Evolutionary conservation across 306 rosid genomes (phyloP), one percentile per base, ranked within the genome.

Genomic region (Quercus mongolica): DNA sequence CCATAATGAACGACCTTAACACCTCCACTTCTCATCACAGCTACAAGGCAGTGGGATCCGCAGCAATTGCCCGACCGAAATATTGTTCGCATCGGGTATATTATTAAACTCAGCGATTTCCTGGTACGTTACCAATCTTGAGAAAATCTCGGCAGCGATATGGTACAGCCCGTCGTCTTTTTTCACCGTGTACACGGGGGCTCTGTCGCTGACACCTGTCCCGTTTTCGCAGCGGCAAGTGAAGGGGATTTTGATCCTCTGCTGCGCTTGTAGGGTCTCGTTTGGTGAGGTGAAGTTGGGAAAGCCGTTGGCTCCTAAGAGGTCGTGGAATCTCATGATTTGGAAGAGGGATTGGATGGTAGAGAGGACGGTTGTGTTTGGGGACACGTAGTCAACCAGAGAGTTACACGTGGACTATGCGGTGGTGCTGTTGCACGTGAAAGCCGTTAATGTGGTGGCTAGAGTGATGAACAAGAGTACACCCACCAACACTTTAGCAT

Each of bases 21-120:
- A 14, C 79, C 91, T n/a, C n/a, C n/a, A n/a, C n/a, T n/a, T n/a
- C n/a, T 56, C n/a, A 20, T 95, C 99, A 72, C 98, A 92, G 88
- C 99, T 92, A 62, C 99, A 95, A 0, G 98, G 99, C 61, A 95
- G 38, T 33, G 38, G 38, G 38, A 33, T 33, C 38, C 38, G 0
- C 38, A 33, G 6, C 38, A 0, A 0, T 33, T 33, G 38, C 38
- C 38, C 38, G 6, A 33, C 6, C 38, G 6, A 0, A 23, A 94
- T 94, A 10, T 15, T 1, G 7, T 28, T 6, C 14, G 83, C 20
- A 56, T 90, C 23, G 0, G 81, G 0, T 1, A 95, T 28, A 0
- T 62, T 20, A 76, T 89, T 95, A 0, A 74, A 89, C 4, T 0
- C 17, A 21, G 79, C 80, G 73, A 95, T 89, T 76, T 90, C 81